Evolutionary conservation across 331 rosid species (phyloP), one percentile per base, ranked within the genome.

Genomic region (Rhamnella rubrinervis): DNA sequence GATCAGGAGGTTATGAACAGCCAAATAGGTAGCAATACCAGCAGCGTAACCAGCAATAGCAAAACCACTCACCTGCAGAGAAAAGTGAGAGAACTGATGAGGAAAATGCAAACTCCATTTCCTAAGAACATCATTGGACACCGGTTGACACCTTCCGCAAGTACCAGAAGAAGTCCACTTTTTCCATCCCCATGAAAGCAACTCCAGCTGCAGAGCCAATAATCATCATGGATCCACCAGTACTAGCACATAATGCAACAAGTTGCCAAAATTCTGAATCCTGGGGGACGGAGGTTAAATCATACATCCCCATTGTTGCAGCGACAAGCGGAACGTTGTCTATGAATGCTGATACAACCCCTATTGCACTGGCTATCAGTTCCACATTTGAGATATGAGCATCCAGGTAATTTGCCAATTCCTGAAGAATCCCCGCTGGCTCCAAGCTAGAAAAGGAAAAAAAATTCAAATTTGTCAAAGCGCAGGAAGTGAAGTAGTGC

Each of bases 91-190:
- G 11, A 14, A 5, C 17, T 66, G 69, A 46, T 63, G 68, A 37
- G 50, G 67, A 12, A 17, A 55, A 63, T 6, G 47, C 21, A 53
- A 59, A 18, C 37, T 39, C 2, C 8, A 25, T 1, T 47, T 51
- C 5, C 13, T 15, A 6, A 13, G 20, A 56, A 56, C 61, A 7
- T 9, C 61, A 56, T 52, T 21, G 13, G 16, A 77, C 18, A 49
- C 6, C 38, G 9, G 44, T 61, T 31, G 58, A 63, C 85, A 92
- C 97, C 96, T 93, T 91, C 62, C 84, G 79, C 1, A 91, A 78
- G 85, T 87, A 93, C 96, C 98, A 93, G 77, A 91, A 84, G 95
- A 93, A 93, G 67, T 93, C 88, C 77, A 91, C 96, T 72, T 87
- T 93, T 78, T 93, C 98, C 98, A 91, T 93, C 72, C 98, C 98